Base-by-base conservation (phyloP, 1,284 basidiomycete species). In the Blastosporella zonata region DNA sequence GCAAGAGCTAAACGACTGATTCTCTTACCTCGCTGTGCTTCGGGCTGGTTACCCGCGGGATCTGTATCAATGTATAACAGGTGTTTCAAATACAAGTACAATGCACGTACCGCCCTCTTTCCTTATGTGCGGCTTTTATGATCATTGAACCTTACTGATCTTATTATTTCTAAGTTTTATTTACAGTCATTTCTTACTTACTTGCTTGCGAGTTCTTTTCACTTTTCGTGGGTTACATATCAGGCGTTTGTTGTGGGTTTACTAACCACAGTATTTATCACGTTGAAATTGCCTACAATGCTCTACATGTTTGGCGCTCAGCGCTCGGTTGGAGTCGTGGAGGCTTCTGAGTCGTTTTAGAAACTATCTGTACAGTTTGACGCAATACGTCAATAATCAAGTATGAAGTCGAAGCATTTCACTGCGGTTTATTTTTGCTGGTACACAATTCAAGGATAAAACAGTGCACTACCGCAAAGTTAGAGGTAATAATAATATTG, bases 1-100 rank as follows among this genome's bases (percentile, higher is more conserved):
- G 46, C 37, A 62, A 59, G 47, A 60, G 39, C 27, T 58, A 50
- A 54, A 28, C 17, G 37, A 39, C 35, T 39, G 33, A 46, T 37
- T 46, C 12, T 31, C 33, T 42, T 27, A 29, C 17, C 3, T 50
- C 21, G 20, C 43, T 46, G 35, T 34, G 27, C 25, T 31, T 37
- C 28, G 49, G 49, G 52, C 46, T 49, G 54, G 49, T 33, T 22
- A 33, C 36, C 37, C 40, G 46, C 20, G 41, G 47, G 41, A 42
- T 49, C 21, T 53, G 40, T 54, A 49, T 50, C 33, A 46, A 18
- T 53, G 52, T 56, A 54, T 43, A 56, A 49, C 52, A 52, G 46
- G 36, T 43, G 42, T 48, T 48, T 10, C 12, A n/a, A 38, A 34
- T 25, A 17, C 37, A 37, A 33, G 49, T 52, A 48, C 46, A 44